Evolutionary conservation across 2,329 filamentous ascomycete genomes (phyloP), one percentile per base, ranked within the genome.

Genomic region (Aspergillus sp.): DNA sequence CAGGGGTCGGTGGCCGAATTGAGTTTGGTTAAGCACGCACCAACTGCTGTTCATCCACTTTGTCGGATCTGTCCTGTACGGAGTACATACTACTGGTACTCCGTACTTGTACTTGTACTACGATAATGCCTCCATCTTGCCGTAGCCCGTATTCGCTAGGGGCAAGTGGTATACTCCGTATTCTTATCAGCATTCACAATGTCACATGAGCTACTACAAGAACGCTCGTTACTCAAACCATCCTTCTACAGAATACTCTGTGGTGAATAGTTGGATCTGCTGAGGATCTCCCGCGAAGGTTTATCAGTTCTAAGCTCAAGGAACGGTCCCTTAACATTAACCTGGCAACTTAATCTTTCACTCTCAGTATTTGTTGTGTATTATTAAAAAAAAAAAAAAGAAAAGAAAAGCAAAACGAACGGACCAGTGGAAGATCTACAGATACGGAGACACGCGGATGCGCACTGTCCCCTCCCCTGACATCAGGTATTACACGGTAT

Each of bases 221-320:
- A 22, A 22, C 20, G 6, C 20, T 22, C 5, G 20, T 27, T 27
- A n/a, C 41, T 32, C 23, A 19, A 3, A 19, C 17, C 7, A 19
- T 19, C 19, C 23, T 20, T 20, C 13, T 6, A 4, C 6, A 37
- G 33, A 17, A 37, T 25, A 15, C 20, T 22, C 20, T 22, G 17
- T 19, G 17, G 17, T 19, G 2, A 50, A 35, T 20, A 19, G 38
- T 32, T 62, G 48, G 63, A 65, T 65, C 63, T 63, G 53, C 60
- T 58, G 61, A 53, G 63, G 63, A 66, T 65, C 63, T 65, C 63
- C 63, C 63, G 63, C 51, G 58, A 64, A 61, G 54, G 56, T 65
- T 64, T 60, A 52, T 55, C 54, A 55, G 57, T 60, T 59, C 51
- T 53, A 58, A 58, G 52, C 58, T 55, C 52, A 48, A 49, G 45